These are phyloP conservation scores for Musa schizocarpa DNA, from an alignment of 176 grass and related monocot species.

Conservation along the genomic window DNA sequence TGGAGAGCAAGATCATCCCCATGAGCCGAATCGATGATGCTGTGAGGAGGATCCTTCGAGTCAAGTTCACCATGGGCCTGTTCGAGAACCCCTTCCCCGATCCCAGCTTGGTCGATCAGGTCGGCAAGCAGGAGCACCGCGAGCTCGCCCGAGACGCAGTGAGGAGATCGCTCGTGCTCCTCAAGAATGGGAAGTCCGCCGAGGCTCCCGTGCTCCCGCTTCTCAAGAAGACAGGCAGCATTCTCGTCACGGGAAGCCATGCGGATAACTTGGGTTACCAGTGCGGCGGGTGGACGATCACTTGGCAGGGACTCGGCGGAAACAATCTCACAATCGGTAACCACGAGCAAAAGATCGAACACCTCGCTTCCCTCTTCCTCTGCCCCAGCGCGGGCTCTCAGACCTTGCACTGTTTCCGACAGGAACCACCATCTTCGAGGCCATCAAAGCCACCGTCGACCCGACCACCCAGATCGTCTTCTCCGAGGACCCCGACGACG, in stretches of 20 bases:
- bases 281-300: constrained; percentile 70
- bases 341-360: too few relatives aligned
- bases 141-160: constrained; percentile 58
- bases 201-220: constrained; percentile 33
- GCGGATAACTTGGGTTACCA: constrained; percentile 54
- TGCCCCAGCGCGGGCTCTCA: too few relatives aligned
- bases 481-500: constrained; percentile 55
- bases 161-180: constrained; percentile 57
- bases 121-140: constrained; percentile 61
- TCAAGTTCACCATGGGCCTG: constrained; percentile 70
- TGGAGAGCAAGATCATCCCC: constrained; percentile 52
- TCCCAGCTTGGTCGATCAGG: constrained; percentile 31
- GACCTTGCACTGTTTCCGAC: background rate
- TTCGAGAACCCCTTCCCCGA: constrained; percentile 57
- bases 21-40: constrained; percentile 77
- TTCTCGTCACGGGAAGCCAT: constrained; percentile 58
- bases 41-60: constrained; percentile 57
- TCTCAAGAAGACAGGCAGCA: constrained; percentile 48
- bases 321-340: constrained; percentile 48
- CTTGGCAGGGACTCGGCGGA: constrained; percentile 53
- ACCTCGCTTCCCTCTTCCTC: too few relatives aligned
- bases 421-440: constrained; percentile 86
- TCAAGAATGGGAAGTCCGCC: constrained; percentile 56
- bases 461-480: constrained; percentile 46
- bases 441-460: constrained; percentile 62